phyloP scores from a whole-genome alignment of 2,329 filamentous ascomycete species.

The Leptosphaerulina australis region DNA sequence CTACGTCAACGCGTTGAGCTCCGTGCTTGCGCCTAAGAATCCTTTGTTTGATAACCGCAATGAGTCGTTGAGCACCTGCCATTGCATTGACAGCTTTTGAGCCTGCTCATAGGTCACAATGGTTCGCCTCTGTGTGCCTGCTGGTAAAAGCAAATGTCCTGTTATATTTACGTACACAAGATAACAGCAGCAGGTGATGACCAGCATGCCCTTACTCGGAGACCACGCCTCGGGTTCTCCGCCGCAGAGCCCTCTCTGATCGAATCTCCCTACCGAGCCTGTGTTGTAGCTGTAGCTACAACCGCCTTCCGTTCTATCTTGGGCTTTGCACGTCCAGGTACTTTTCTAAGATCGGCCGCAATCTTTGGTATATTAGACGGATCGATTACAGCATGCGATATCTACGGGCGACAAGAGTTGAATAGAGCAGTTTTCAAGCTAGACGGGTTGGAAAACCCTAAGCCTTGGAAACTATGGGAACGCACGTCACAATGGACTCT shows the following conservation, averaged over 20 bases:
- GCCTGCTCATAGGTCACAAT: constrained; percentile 16
- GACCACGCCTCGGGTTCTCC: constrained; percentile 9
- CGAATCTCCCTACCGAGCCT: constrained; percentile 12
- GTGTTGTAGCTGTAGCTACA: constrained; percentile 13
- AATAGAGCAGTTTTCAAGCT: constrained; percentile 29
- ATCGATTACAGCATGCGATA: constrained; percentile 9
- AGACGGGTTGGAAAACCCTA: constrained; percentile 22
- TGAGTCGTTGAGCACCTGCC: background rate
- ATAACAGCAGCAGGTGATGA: constrained; percentile 29
- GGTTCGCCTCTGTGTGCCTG: constrained; percentile 34
- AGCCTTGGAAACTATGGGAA: constrained; percentile 30
- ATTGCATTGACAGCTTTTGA: background rate
- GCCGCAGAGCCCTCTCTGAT: constrained; percentile 16
- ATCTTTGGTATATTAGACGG: constrained; percentile 19
- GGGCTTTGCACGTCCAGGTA: constrained; percentile 26
- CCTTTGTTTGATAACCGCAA: background rate
- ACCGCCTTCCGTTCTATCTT: constrained; percentile 23
- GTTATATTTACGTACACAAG: background rate
- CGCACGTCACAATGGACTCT: constrained; percentile 23
- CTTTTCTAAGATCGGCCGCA: constrained; percentile 23
- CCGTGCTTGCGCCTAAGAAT: background rate
- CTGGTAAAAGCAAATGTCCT: constrained; percentile 15
- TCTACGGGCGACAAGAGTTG: constrained; percentile 25
- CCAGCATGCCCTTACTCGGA: constrained; percentile 23
- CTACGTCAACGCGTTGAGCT: constrained; percentile 19